Conservation (phyloP, 768 basidiomycete species). For the Phaffia tasmanica region DNA sequence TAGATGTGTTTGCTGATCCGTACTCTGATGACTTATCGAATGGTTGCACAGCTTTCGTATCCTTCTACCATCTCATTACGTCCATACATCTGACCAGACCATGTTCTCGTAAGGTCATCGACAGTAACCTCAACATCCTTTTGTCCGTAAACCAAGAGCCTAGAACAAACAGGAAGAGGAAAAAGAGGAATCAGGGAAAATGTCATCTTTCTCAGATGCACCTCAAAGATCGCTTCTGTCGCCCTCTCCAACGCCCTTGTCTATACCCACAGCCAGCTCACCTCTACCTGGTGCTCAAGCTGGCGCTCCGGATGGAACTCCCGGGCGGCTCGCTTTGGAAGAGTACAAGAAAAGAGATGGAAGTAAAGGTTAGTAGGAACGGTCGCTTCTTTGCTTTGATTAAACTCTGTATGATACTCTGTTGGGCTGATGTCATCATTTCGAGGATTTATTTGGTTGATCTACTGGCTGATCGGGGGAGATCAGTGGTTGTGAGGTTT, state of each 20-base stretch:
- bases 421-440: not conserved
- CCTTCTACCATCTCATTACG: too few species aligned
- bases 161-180: not conserved
- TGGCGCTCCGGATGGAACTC: not conserved
- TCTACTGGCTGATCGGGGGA: not conserved
- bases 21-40: too few species aligned
- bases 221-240: slow-evolving; percentile 23
- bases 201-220: slow-evolving; percentile 12
- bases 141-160: not conserved
- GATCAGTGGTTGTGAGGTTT: slow-evolving; percentile 83
- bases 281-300: slow-evolving; percentile 6
- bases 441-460: not conserved
- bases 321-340: slow-evolving; percentile 1
- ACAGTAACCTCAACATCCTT: too few species aligned
- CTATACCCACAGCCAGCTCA: not conserved
- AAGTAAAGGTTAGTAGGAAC: slow-evolving; percentile 7
- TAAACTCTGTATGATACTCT: not conserved
- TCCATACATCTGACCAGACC: too few species aligned
- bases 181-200: not conserved
- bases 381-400: not conserved
- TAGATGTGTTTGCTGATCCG: too few species aligned
- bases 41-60: too few species aligned
- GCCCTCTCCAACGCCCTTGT: slow-evolving; percentile 19
- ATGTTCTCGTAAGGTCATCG: too few species aligned
- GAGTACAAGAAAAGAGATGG: slow-evolving; percentile 22